phyloP scores from a whole-genome alignment of 2,329 filamentous ascomycete genomes.

The Ceratocystis ficicola region DNA sequence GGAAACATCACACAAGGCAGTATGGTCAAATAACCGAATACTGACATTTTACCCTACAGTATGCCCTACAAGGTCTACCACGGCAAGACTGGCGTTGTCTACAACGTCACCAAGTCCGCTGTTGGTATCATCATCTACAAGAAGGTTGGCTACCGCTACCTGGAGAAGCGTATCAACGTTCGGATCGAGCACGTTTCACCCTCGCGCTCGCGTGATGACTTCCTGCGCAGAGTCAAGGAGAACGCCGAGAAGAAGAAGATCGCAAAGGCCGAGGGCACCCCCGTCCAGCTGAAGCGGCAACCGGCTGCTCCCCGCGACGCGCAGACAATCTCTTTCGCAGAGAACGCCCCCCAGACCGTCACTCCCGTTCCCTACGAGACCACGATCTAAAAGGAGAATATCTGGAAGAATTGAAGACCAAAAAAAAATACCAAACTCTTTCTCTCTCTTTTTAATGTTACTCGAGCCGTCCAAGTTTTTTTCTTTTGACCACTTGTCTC shows the following conservation, averaged over 20 bases:
- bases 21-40: not conserved
- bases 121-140: constrained; percentile 99
- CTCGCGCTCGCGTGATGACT: constrained; percentile 93
- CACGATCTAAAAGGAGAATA: constrained; percentile 62
- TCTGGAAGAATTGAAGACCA: constrained; percentile 22
- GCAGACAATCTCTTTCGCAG: constrained; percentile 64
- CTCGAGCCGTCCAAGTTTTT: constrained; percentile 9
- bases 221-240: constrained; percentile 89
- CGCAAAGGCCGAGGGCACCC: constrained; percentile 79
- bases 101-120: constrained; percentile 97
- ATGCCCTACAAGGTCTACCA: constrained; percentile 99
- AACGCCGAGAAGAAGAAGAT: constrained; percentile 88
- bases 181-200: constrained; percentile 92
- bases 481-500: constrained; percentile 6
- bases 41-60: constrained; percentile 37
- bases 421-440: constrained; percentile 23
- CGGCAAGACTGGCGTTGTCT: constrained; percentile 95
- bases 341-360: constrained; percentile 83
- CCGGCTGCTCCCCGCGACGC: constrained; percentile 68
- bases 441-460: constrained; percentile 22
- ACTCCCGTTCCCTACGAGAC: constrained; percentile 93
- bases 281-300: constrained; percentile 87
- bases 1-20: not conserved
- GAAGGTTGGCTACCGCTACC: constrained; percentile 97
- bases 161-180: constrained; percentile 99